Evolutionary conservation across 306 rosid genomes (phyloP), one percentile per base, ranked within the genome.

Genomic region (Vigna unguiculata): DNA sequence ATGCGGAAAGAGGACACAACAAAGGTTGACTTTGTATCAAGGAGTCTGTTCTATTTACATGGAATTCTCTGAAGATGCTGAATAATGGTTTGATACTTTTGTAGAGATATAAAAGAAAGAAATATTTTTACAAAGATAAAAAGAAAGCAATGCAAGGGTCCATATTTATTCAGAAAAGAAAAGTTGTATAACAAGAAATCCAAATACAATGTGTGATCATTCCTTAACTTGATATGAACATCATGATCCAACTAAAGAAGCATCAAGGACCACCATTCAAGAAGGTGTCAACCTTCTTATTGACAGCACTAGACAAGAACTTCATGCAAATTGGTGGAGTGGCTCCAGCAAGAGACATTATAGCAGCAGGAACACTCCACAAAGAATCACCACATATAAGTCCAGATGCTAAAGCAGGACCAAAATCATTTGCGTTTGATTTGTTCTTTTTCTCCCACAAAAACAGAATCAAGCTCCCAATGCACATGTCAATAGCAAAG

Each of bases 1-100:
- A 17, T 77, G 85, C 92, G 90, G 98, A 71, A 90, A 95, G 89
- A 83, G 91, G 75, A 87, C 82, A 74, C 97, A 88, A 63, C 97
- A 88, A 73, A 86, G 97, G 78, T 68, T 95, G 86, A 92, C 97
- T 82, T 82, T 88, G 81, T 95, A 95, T 85, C 96, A 95, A 84
- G 98, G 98, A 40, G 96, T 90, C n/a, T 92, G 97, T 69, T 97
- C 98, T 15, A 80, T 95, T 69, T 84, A 85, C 90, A 88, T 89
- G 96, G 88, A 90, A 65, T 95, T 95, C 84, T 86, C 90, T 12
- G 92, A 90, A 7, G 97, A 94, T 72, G 86, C 97, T 28, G 4
- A 28, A 45, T 43, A 11, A 45, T 45, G 48, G 3, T 12, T 43
- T 43, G 16, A 43, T 43, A 43, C 1, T 40, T 40, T 12, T 43